These are phyloP conservation scores for Wakefieldia striispora DNA, from an alignment of 768 basidiomycete species.

Conservation along the genomic window DNA sequence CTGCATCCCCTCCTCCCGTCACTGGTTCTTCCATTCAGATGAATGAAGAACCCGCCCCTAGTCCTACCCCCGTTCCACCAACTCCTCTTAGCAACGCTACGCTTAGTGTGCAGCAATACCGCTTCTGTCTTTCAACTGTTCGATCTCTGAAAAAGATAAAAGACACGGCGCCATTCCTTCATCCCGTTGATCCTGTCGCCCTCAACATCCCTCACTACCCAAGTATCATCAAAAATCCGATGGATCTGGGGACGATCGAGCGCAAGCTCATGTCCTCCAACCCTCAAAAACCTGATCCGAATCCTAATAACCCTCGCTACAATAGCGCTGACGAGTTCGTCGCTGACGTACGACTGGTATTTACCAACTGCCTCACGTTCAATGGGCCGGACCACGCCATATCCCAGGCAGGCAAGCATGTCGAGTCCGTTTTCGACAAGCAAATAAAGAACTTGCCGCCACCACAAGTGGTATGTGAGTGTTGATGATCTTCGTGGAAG, in stretches of 20 bases:
- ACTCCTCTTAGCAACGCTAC: slow-evolving; percentile 30
- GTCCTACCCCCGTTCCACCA: slow-evolving; percentile 12
- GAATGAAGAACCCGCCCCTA: slow-evolving; percentile 24
- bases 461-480: slow-evolving; percentile 64
- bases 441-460: slow-evolving; percentile 81
- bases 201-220: slow-evolving; percentile 87
- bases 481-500: slow-evolving; percentile 13
- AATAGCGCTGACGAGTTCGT: slow-evolving; percentile 75
- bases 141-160: slow-evolving; percentile 84
- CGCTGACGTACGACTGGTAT: slow-evolving; percentile 82
- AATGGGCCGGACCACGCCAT: slow-evolving; percentile 90
- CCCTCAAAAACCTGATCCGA: slow-evolving; percentile 70
- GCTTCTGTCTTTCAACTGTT: slow-evolving; percentile 74
- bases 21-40: slow-evolving; percentile 40
- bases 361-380: slow-evolving; percentile 85
- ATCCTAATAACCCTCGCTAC: slow-evolving; percentile 74
- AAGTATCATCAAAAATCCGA: slow-evolving; percentile 82
- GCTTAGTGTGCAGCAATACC: slow-evolving; percentile 68
- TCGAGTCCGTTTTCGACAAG: slow-evolving; percentile 87
- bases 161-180: slow-evolving; percentile 77
- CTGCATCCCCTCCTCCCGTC: slow-evolving; percentile 70
- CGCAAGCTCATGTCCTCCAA: slow-evolving; percentile 81
- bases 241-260: slow-evolving; percentile 94
- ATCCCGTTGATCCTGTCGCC: slow-evolving; percentile 85
- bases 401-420: slow-evolving; percentile 71